A percentile compares a stretch with the other conserved stretches of the same genome.
Evolutionary conservation across 1,284 basidiomycete genomes (phyloP).

Genomic region (Ganoderma multipileum): DNA sequence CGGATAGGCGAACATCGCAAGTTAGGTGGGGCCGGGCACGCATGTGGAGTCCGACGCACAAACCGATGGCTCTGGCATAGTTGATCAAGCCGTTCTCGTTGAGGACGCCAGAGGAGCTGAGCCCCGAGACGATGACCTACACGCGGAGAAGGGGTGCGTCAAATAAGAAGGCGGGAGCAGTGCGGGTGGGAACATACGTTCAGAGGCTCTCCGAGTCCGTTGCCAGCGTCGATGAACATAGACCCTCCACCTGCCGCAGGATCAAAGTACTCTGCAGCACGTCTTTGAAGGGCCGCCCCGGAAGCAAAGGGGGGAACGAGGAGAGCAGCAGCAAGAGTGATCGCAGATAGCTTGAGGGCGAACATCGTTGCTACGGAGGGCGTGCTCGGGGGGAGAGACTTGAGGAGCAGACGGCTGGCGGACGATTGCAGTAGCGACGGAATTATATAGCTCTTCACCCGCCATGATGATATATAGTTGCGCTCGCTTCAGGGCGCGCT

Average conservation of each 20-base stretch:
- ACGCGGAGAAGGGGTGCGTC: conserved; percentile 41
- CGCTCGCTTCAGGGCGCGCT: not conserved
- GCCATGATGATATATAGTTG: not conserved
- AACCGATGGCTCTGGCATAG: conserved; percentile 69
- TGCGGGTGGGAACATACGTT: conserved; percentile 51
- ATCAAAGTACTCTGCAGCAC: conserved; percentile 47
- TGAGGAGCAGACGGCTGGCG: conserved; percentile 14
- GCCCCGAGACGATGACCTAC: conserved; percentile 65
- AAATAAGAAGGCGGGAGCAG: conserved; percentile 27
- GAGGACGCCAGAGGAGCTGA: conserved; percentile 71
- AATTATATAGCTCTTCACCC: conserved; percentile 15
- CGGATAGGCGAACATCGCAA: too few species aligned
- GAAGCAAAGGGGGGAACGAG: conserved; percentile 17
- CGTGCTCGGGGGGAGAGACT: conserved; percentile 6
- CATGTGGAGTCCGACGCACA: conserved; percentile 39
- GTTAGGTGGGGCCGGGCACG: not conserved
- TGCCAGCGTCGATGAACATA: conserved; percentile 54
- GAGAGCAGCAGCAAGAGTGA: conserved; percentile 23
- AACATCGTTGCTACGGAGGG: conserved; percentile 16
- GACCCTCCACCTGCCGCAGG: conserved; percentile 58
- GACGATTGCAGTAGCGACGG: not conserved
- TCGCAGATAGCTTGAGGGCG: conserved; percentile 15
- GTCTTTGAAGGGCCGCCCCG: conserved; percentile 15
- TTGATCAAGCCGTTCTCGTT: conserved; percentile 67
- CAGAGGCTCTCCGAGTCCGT: conserved; percentile 69